Evolutionary conservation across 129 eudicot species (phyloP).

Genomic region (Artemisia tridentata): DNA sequence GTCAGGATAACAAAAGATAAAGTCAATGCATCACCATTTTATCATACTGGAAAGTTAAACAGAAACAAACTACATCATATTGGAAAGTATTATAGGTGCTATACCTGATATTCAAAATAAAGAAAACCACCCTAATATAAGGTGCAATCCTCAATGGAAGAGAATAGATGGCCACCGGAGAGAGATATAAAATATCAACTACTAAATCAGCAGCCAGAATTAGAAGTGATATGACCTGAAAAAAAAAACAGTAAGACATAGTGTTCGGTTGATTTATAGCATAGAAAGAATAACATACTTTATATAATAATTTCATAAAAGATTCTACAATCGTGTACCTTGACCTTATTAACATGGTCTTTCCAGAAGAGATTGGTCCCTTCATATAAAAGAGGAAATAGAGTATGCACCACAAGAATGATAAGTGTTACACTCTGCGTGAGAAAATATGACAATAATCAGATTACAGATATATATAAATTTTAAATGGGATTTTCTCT

Average conservation of each 20-base stretch:
- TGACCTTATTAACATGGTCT: slow-evolving; percentile 58
- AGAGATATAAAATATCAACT: slow-evolving; percentile 60
- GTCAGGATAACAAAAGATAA: slow-evolving; percentile 25
- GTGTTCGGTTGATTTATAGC: slow-evolving; percentile 20
- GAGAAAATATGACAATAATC: slow-evolving; percentile 17
- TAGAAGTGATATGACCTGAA: slow-evolving; percentile 66
- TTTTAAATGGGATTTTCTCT: not conserved
- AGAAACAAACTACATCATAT: not conserved
- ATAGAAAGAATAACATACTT: slow-evolving; percentile 7
- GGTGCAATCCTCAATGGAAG: slow-evolving; percentile 97
- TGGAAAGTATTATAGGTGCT: not conserved
- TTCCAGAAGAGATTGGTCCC: slow-evolving; percentile 67
- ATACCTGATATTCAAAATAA: slow-evolving; percentile 80
- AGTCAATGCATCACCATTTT: slow-evolving; percentile 5
- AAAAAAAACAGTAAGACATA: slow-evolving; percentile 13
- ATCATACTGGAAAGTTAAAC: slow-evolving; percentile 18
- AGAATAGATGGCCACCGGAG: slow-evolving; percentile 63
- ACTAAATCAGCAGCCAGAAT: slow-evolving; percentile 67
- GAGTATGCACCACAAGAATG: slow-evolving; percentile 57
- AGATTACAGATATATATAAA: not conserved
- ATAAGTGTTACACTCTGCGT: slow-evolving; percentile 70
- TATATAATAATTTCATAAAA: slow-evolving; percentile 10
- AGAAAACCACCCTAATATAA: slow-evolving; percentile 69
- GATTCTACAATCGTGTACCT: slow-evolving; percentile 46
- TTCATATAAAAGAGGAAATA: slow-evolving; percentile 78